Percentiles rank a stretch among this genome's conserved stretches.
These are phyloP conservation scores for Neckera pumila DNA, from an alignment of 225 moss, liverwort and hornwort genomes.

Conservation along the genomic window DNA sequence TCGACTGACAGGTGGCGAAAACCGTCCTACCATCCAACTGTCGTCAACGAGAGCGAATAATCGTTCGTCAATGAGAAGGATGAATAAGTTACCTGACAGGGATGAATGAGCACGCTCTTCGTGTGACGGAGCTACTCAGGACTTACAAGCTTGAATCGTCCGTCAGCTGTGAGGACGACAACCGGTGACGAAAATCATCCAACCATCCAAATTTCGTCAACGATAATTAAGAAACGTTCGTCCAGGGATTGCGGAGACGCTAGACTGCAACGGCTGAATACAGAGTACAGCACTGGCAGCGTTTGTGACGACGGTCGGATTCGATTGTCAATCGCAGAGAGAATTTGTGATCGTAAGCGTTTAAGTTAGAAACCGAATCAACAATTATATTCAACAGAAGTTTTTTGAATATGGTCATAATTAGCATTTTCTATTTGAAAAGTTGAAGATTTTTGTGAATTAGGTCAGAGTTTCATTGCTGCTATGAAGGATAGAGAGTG, in stretches of 20 bases:
- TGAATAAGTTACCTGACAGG: too few relatives aligned
- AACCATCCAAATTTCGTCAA: background rate
- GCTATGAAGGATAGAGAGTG: conserved; percentile 11
- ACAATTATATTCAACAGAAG: background rate
- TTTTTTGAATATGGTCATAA: background rate
- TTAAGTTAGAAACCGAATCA: background rate
- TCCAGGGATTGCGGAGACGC: background rate
- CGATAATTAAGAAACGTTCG: background rate
- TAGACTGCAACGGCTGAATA: background rate
- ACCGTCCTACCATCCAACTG: too few relatives aligned
- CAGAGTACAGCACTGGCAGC: background rate
- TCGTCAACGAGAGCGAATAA: background rate
- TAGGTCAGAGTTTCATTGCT: background rate
- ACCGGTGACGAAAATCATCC: background rate
- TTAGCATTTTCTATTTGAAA: background rate
- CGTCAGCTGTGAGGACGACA: background rate
- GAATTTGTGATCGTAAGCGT: background rate
- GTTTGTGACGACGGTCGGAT: background rate
- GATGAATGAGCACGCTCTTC: background rate
- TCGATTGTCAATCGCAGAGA: background rate
- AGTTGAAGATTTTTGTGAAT: background rate
- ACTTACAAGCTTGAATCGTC: background rate
- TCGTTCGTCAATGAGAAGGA: background rate
- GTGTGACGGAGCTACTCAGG: background rate
- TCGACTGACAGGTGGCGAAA: background rate